Evolutionary conservation across 2,329 filamentous ascomycete species (phyloP).

Genomic region (Pezicula rhizophila): DNA sequence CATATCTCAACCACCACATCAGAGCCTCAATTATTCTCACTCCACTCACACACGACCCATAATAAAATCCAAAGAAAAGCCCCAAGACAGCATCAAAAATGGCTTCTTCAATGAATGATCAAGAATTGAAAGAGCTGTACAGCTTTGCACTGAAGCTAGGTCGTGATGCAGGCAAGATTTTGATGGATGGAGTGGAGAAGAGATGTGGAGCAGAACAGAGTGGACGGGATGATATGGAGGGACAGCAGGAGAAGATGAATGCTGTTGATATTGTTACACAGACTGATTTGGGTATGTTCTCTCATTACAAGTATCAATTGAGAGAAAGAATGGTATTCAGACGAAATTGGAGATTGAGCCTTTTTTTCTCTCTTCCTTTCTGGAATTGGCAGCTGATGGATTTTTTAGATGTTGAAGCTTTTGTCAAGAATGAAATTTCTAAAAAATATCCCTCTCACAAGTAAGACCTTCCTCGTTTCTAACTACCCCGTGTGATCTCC

Average conservation of each 20-base stretch:
- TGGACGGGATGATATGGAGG: slow-evolving; percentile 15
- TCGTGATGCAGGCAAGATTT: slow-evolving; percentile 61
- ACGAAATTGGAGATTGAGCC: too few relatives aligned
- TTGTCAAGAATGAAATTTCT: slow-evolving; percentile 55
- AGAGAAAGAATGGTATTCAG: background rate
- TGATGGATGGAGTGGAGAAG: slow-evolving; percentile 57
- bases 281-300: slow-evolving; percentile 59
- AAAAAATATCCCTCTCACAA: slow-evolving; percentile 59
- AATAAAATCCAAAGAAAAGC: background rate
- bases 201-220: slow-evolving; percentile 28
- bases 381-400: slow-evolving; percentile 2
- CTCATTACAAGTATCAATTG: background rate
- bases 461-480: slow-evolving; percentile 34
- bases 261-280: slow-evolving; percentile 74
- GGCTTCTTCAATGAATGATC: slow-evolving; percentile 8
- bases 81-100: slow-evolving; percentile 1
- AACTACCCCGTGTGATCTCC: background rate
- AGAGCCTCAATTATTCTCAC: background rate
- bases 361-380: too few relatives aligned
- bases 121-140: slow-evolving; percentile 60
- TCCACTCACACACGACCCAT: background rate
- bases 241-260: slow-evolving; percentile 60
- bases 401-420: slow-evolving; percentile 60
- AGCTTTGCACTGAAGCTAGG: slow-evolving; percentile 64
- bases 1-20: background rate